Base-by-base conservation (phyloP, 176 grass and related monocot species). In the Tillandsia leiboldiana region DNA sequence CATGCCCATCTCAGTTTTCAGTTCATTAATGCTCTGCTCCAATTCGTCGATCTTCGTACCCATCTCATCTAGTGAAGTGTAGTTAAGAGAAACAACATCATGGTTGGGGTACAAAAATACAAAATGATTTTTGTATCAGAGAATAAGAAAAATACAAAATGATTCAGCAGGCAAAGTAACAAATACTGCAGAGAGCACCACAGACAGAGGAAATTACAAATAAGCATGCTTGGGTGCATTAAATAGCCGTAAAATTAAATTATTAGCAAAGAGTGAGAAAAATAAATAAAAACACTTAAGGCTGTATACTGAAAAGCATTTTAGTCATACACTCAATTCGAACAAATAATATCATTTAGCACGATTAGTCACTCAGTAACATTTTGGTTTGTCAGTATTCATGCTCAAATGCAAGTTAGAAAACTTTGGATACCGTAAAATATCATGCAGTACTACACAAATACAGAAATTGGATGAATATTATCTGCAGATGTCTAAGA, bases 51-150 rank as follows among this genome's bases (percentile, higher is more conserved):
- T 88, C 80, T 77, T 86, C 11, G 59, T 64, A 54, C 88, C 92
- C 83, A 96, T 79, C 68, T 96, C 80, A 69, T 96, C 92, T 89
- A 91, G 92, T 96, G 47, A 17, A 28, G 50, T 23, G 51, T 59
- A 58, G 88, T 89, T 82, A 96, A 87, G 83, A 42, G 58, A 81
- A 26, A 54, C 10, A 49, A 49, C 50, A 1, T 53, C 70, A 7
- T 26, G 12, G 3, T 50, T 15, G 20, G 2, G 15, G 63, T 18
- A 72, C 28, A 63, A 68, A 77, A 56, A 62, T 59, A 63, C 49
- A 17, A 50, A 53, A 33, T 10, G 42, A 64, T 26, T 42, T 22
- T 50, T 12, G 42, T 52, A 12, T 51, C 15, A 61, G 22, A 7
- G 9, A 61, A 23, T 23, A 14, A 61, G 56, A 15, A 15, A 61